Evolutionary conservation across 345 rosid genomes (phyloP), one percentile per base, ranked within the genome.

Genomic region (Populus alba): DNA sequence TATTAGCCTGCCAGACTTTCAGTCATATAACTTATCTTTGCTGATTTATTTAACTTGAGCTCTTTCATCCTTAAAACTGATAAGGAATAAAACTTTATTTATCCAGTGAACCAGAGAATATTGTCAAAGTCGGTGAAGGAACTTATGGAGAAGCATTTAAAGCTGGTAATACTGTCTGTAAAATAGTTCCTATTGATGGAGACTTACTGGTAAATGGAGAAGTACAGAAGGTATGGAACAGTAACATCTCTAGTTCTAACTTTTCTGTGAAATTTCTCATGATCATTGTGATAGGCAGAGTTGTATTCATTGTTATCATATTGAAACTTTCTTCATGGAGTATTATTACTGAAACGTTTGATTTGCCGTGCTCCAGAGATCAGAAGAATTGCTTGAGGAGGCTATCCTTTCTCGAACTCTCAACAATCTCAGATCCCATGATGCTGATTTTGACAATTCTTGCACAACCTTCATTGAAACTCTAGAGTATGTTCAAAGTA

Each of bases 171-270:
- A 86, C 84, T 70, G 99, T 96, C 45, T 96, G 99, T 84, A 96
- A 96, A 88, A 86, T 96, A 82, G 99, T 96, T 82, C 99, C 99
- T 67, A 85, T 96, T 74, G 97, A 94, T 82, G 99, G 98, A 69
- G 95, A 96, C 69, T 76, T 90, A 41, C 88, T 75, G 80, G 98
- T 96, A 37, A 94, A 96, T 68, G 99, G 97, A 66, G 99, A 94
- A 89, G 79, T 91, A 51, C 98, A 94, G 81, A 96, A 96, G 99
- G 98, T 94, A 85, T 47, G 23, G 63, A 53, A 69, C 43, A 39
- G 2, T 9, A 35, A 10, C 43, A 74, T 74, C 18, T 49, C 75
- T 25, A 22, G 31, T 43, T 55, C 31, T 31, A 70, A 37, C 22
- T 73, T 69, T 61, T 4, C 38, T 18, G 4, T 23, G 35, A 33